Evolutionary conservation across 441 rosid genomes (phyloP), one percentile per base, ranked within the genome.

Genomic region (Eruca vesicaria): DNA sequence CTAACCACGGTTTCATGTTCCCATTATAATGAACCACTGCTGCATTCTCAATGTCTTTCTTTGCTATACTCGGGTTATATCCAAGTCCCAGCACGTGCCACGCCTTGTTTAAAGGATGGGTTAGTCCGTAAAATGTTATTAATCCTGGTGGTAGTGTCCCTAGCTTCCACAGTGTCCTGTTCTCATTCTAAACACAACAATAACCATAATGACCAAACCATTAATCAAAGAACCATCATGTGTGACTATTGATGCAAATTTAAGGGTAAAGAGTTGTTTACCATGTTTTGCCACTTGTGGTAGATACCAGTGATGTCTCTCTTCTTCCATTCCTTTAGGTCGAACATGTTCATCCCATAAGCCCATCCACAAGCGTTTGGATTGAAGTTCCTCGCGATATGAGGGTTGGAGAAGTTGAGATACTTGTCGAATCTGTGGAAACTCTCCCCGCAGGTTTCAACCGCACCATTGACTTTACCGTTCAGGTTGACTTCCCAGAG

Each of bases 331-430:
- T 80, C 97, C 63, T 85, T 82, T 16, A 95, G 86, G 83, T 95
- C 99, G 81, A 95, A 95, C 73, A 95, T 80, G 82, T 95, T 95
- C 99, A 95, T 95, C 20, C 99, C 99, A 68, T 95, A 95, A 11
- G 99, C 99, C 99, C 99, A 95, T 14, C 99, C 99, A 82, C 98
- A 95, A 73, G 96, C 98, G 82, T 93, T 93, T 53, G 99, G 99
- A 77, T 95, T 79, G 71, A 95, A 95, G 80, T 89, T 86, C 71
- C 90, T 87, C 0, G 98, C 86, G 72, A 95, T 95, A 78, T 91
- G 91, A 67, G 93, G 99, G 79, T 95, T 95, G 21, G 94, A 79
- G 57, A 95, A 95, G 89, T 95, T 95, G 12, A 95, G 84, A 70
- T 95, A 95, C 87, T 95, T 95, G 67, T 95, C 98, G 79, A 88